Evolutionary conservation across 129 eudicot genomes (phyloP), one percentile per base, ranked within the genome.

Genomic region (Rutidosis leptorrhynchoides): DNA sequence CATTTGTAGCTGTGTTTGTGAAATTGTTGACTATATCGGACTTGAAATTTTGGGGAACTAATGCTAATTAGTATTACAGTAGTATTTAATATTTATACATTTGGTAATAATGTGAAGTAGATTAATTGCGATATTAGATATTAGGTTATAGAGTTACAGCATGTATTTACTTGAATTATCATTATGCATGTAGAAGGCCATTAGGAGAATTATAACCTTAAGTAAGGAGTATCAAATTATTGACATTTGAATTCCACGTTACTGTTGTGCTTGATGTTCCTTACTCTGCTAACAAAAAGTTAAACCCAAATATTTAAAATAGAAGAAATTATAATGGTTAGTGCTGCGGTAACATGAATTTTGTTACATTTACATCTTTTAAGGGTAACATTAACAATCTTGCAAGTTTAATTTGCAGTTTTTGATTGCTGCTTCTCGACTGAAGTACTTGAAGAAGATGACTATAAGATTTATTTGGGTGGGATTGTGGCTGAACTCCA

Each of bases 401-500:
- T n/a, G n/a, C 8, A 5, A 19, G 5, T 52, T 53, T 37, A 30
- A 22, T 37, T 59, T 85, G 85, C 74, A 85, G 88, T 85, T 59
- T 85, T 85, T 59, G 93, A 85, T 74, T 85, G 93, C 55, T 85
- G 93, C 73, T 85, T 85, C 78, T 77, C 88, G 7, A 72, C 82
- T 16, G 83, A 83, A 26, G 71, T 76, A 46, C 69, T 78, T 56
- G 83, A 74, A 61, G 85, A 84, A 74, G 83, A 85, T 43, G 83
- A 74, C 49, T 82, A 83, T 71, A 85, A 77, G 60, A 2, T 46
- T 5, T 85, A 82, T 73, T 53, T 85, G 78, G 82, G 77, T 32
- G 80, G 85, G 53, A 80, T 85, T 63, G 84, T 85, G 17, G 74
- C 78, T 32, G 83, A 83, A 70, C 82, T 85, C 24, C 83, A 77